Base-by-base conservation (phyloP, 2,329 filamentous ascomycete genomes). In the Aspergillus ibericus region DNA sequence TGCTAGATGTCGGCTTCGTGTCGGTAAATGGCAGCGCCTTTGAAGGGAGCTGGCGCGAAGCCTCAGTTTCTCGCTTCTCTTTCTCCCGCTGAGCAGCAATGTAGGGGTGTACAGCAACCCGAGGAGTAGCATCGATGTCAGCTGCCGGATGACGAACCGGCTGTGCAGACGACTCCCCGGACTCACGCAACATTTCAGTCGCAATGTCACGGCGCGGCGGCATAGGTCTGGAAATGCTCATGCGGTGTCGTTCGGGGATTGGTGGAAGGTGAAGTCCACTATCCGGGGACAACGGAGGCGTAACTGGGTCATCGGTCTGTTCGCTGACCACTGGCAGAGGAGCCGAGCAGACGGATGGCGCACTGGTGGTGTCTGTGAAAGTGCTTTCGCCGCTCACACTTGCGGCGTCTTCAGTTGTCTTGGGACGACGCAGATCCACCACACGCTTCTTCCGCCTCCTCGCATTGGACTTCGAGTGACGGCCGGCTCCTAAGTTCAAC, bases 271-370 rank as follows among this genome's bases (percentile, higher is more conserved):
- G 66, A 10, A 66, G 61, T 29, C 70, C 72, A 50, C 55, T 70
- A 51, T 73, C 67, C 10, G 82, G 82, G 40, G 79, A 82, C 54
- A 77, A 70, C 5, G 80, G 82, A 18, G 83, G 83, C 10, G 82
- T 84, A 13, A 82, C 74, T 15, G 79, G 78, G 56, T 85, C 83
- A 36, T 83, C 78, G 51, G 84, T 82, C 4, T 81, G 79, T 61
- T 88, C 86, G 64, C 88, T 86, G 0, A 84, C 79, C 42, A 87
- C 83, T 0, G 83, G 82, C 0, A 81, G 75, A 8, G 84, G 77
- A 38, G 85, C 77, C 6, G 85, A 77, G 38, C 85, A 77, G 8
- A 79, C 70, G 4, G 77, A 78, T 1, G 75, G 86, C 1, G 83
- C 65, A 40, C 74, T 70, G 8, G 71, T 73, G 7, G 75, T 74